A percentile compares a stretch with the other conserved stretches of the same genome.
Evolutionary conservation across 1,139 yeast genomes (phyloP).

Genomic region (Geotrichum siamense): DNA sequence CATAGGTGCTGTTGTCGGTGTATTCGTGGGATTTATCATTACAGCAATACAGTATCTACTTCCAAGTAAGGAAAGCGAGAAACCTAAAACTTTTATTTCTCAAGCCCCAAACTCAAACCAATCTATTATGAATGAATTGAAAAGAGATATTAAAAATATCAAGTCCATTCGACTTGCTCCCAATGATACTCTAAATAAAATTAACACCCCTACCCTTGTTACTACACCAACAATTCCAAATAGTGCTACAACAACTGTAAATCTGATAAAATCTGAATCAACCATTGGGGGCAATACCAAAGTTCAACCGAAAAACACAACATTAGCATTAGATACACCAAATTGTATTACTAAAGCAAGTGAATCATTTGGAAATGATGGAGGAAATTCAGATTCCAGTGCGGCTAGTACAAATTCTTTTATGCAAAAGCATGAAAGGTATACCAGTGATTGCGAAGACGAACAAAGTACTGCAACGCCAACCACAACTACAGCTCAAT

Average conservation of each 20-base stretch:
- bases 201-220: not conserved
- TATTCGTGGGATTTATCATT: not conserved
- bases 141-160: not conserved
- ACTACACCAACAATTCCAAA: not conserved
- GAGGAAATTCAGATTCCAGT: not conserved
- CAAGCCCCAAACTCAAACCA: not conserved
- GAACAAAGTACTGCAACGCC: not conserved
- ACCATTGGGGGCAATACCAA: not conserved
- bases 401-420: conserved; percentile 1
- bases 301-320: not conserved
- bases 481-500: not conserved
- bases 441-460: conserved; percentile 12
- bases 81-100: not conserved
- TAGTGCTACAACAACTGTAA: not conserved
- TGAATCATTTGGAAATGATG: not conserved
- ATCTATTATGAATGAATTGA: not conserved
- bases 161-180: not conserved
- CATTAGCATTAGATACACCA: not conserved
- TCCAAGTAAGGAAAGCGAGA: not conserved
- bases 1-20: conserved; percentile 2
- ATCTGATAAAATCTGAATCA: not conserved
- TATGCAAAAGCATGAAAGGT: conserved; percentile 8
- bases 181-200: not conserved
- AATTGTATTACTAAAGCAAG: not conserved
- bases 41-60: not conserved